Percentiles rank a stretch among this genome's conserved stretches.
Evolutionary conservation across 2,329 filamentous ascomycete species (phyloP).

Genomic region (Penicillium hesseltinei): DNA sequence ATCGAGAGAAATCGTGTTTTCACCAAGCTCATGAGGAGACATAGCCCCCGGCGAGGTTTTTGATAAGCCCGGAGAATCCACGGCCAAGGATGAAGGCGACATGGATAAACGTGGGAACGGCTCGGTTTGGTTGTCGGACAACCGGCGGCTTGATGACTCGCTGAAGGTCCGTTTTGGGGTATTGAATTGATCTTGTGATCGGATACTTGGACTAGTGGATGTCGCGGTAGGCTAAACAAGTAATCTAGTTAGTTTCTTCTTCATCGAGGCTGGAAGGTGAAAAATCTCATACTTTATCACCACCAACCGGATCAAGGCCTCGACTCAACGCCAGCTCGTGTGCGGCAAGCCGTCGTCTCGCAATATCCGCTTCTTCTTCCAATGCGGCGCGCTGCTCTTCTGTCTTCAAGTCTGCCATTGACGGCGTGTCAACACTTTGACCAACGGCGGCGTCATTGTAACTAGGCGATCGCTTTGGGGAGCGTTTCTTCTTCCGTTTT

Average conservation of each 20-base stretch:
- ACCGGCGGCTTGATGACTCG: constrained; percentile 16
- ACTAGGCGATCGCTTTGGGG: constrained; percentile 29
- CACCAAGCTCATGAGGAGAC: constrained; percentile 5
- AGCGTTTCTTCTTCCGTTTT: constrained; percentile 32
- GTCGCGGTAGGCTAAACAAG: constrained; percentile 8
- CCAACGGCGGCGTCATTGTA: constrained; percentile 26
- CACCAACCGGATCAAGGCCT: constrained; percentile 44
- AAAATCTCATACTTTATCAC: constrained; percentile 29
- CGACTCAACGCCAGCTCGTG: constrained; percentile 54
- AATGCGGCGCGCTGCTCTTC: constrained; percentile 56
- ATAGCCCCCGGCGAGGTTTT: constrained; percentile 10
- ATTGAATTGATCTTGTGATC: constrained; percentile 9
- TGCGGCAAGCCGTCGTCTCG: constrained; percentile 55
- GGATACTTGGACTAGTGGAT: constrained; percentile 5
- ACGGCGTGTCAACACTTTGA: constrained; percentile 41
- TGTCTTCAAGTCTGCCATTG: constrained; percentile 54
- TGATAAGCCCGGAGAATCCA: constrained; percentile 4
- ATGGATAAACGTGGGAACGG: constrained; percentile 35
- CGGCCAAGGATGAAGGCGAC: constrained; percentile 7
- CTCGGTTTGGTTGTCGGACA: constrained; percentile 26
- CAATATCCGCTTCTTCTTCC: constrained; percentile 57
- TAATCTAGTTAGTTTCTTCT: constrained; percentile 2
- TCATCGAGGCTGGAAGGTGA: not conserved
- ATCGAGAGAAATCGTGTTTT: not conserved
- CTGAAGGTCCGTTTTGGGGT: constrained; percentile 5